Evolutionary conservation across 805 yeast genomes (phyloP).

Genomic region (Teunomyces kruisii): DNA sequence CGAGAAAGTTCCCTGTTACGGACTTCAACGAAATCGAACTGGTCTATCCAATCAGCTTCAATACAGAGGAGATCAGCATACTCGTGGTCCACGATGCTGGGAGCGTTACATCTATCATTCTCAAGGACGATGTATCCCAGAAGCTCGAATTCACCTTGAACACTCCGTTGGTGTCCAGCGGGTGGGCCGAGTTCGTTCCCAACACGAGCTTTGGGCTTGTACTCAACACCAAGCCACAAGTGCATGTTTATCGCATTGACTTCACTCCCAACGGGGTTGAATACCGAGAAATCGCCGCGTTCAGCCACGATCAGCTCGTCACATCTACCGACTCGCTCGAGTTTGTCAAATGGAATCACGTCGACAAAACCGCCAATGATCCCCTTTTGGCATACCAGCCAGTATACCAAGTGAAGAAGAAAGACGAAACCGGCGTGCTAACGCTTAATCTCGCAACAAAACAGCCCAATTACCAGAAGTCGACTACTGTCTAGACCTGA

Average conservation of each 20-base stretch:
- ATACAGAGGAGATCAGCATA: background rate
- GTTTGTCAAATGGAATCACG: constrained; percentile 2
- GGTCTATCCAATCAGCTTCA: constrained; percentile 1
- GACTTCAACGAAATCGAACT: background rate
- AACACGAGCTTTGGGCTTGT: background rate
- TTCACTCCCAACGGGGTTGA: background rate
- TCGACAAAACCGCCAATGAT: background rate
- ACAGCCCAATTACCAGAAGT: background rate
- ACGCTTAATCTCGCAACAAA: background rate
- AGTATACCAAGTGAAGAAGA: background rate
- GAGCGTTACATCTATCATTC: background rate
- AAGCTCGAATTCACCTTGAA: constrained; percentile 1
- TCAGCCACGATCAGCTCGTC: background rate
- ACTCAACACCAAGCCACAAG: background rate
- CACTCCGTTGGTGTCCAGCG: background rate
- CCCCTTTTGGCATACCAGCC: background rate
- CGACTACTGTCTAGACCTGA: background rate
- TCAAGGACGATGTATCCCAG: background rate
- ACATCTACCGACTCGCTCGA: background rate
- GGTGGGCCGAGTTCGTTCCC: constrained; percentile 1
- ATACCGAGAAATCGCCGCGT: background rate
- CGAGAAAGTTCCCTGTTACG: constrained; percentile 2
- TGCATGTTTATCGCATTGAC: background rate
- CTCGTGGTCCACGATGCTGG: background rate
- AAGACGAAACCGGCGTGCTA: background rate